Evolutionary conservation across 345 rosid species (phyloP).

Genomic region (Eutrema heterophyllum): DNA sequence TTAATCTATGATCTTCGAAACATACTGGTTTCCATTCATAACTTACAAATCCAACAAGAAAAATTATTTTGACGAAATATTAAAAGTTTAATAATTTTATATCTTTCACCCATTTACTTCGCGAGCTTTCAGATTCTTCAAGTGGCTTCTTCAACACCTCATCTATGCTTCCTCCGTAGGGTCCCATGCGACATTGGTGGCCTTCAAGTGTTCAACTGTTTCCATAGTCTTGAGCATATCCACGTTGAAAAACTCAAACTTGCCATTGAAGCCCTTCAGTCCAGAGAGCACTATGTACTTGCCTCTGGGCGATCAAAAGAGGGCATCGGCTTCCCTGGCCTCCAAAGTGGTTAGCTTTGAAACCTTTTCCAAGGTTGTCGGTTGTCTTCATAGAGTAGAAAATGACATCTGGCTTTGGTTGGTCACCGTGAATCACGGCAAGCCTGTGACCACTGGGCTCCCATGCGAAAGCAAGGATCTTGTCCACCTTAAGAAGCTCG

Average conservation of each 20-base stretch:
- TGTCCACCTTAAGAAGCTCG: slow-evolving; percentile 62
- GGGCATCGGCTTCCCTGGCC: slow-evolving; percentile 75
- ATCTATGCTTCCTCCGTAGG: slow-evolving; percentile 57
- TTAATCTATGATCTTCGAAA: no score
- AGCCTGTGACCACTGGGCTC: slow-evolving; percentile 81
- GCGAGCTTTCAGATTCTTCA: no score
- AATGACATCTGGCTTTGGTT: slow-evolving; percentile 56
- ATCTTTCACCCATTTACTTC: no score
- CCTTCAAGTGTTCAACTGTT: slow-evolving; percentile 70
- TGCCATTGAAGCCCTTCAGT: slow-evolving; percentile 76
- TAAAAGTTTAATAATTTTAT: no score
- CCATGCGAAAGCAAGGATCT: slow-evolving; percentile 70
- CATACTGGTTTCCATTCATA: no score
- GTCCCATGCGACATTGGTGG: slow-evolving; percentile 82
- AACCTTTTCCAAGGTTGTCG: slow-evolving; percentile 34
- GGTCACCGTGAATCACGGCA: slow-evolving; percentile 56
- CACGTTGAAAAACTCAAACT: slow-evolving; percentile 70
- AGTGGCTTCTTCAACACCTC: no score
- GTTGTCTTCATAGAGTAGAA: not conserved
- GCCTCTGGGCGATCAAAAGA: slow-evolving; percentile 20
- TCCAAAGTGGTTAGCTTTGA: slow-evolving; percentile 63
- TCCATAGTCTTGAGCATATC: slow-evolving; percentile 81
- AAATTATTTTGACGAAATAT: no score
- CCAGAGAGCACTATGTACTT: slow-evolving; percentile 55
- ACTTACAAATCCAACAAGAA: no score